Conservation (phyloP, 2,329 filamentous ascomycete species). For the Chaetomiaceae sp. region DNA sequence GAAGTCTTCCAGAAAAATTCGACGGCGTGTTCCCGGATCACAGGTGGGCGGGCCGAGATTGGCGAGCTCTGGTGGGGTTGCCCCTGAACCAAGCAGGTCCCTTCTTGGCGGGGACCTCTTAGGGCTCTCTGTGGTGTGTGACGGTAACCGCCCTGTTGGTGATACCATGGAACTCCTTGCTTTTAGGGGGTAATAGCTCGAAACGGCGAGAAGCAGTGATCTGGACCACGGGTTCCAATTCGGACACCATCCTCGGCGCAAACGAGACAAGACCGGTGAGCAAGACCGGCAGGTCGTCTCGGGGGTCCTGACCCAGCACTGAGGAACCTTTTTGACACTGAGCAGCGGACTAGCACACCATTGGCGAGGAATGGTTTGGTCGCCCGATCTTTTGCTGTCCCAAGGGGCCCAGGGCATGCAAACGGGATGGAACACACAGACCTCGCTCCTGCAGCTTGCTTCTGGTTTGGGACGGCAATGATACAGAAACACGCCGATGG, state of each 20-base stretch:
- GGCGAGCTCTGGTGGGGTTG: not conserved
- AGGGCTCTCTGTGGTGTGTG: not conserved
- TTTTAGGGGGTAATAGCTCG: not conserved
- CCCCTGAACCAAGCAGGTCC: not conserved
- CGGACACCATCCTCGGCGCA: not conserved
- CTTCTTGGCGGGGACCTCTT: not conserved
- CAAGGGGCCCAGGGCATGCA: not conserved
- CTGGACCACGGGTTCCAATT: not conserved
- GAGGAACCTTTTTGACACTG: too few species aligned
- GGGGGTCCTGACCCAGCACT: not conserved
- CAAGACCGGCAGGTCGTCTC: too few species aligned
- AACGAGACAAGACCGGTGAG: conserved; percentile 4
- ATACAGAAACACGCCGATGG: too few species aligned
- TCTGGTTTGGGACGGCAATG: not conserved
- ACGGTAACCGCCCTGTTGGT: not conserved
- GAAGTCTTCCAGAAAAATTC: conserved; percentile 15
- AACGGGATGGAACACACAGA: conserved; percentile 5
- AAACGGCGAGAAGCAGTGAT: not conserved
- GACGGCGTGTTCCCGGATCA: not conserved
- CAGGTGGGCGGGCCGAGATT: conserved; percentile 9
- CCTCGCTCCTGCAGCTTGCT: conserved; percentile 3
- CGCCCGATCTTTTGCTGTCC: not conserved
- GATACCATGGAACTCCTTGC: not conserved
- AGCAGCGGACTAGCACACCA: too few species aligned
- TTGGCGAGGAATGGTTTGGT: not conserved